phyloP scores from a whole-genome alignment of 768 basidiomycete species.

The Leccinum boreale region DNA sequence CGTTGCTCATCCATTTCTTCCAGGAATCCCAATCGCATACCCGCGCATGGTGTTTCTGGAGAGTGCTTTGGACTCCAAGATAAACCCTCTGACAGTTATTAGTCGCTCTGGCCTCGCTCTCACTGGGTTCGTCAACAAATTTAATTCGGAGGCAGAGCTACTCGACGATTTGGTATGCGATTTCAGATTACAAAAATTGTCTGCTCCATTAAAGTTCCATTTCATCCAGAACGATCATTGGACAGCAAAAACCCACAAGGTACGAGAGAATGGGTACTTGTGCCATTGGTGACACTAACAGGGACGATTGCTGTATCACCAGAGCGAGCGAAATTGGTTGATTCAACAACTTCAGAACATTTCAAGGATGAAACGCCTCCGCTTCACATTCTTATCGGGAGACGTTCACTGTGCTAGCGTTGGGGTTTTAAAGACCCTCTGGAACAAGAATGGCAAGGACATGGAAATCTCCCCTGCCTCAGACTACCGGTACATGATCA shows the following conservation, averaged over 20 bases:
- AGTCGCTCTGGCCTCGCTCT: conserved; percentile 67
- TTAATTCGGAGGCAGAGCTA: conserved; percentile 89
- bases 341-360: conserved; percentile 75
- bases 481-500: conserved; percentile 90
- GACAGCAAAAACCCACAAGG: conserved; percentile 82
- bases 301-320: conserved; percentile 10
- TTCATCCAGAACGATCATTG: conserved; percentile 85
- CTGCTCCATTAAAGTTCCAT: conserved; percentile 37
- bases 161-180: conserved; percentile 80
- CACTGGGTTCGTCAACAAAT: conserved; percentile 82
- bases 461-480: conserved; percentile 41
- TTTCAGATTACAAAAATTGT: conserved; percentile 24
- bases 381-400: conserved; percentile 86
- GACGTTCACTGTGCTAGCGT: conserved; percentile 94
- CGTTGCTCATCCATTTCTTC: neutral
- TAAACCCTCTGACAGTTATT: conserved; percentile 80
- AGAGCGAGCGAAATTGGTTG: conserved; percentile 91
- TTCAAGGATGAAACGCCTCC: conserved; percentile 56
- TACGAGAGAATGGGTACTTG: conserved; percentile 21
- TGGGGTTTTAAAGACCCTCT: conserved; percentile 69
- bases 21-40: conserved; percentile 83
- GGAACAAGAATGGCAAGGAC: conserved; percentile 40
- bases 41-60: conserved; percentile 93
- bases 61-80: conserved; percentile 68
- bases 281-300: neutral